Evolutionary conservation across 2,329 filamentous ascomycete genomes (phyloP), one percentile per base, ranked within the genome.

Genomic region (Alternaria solani): DNA sequence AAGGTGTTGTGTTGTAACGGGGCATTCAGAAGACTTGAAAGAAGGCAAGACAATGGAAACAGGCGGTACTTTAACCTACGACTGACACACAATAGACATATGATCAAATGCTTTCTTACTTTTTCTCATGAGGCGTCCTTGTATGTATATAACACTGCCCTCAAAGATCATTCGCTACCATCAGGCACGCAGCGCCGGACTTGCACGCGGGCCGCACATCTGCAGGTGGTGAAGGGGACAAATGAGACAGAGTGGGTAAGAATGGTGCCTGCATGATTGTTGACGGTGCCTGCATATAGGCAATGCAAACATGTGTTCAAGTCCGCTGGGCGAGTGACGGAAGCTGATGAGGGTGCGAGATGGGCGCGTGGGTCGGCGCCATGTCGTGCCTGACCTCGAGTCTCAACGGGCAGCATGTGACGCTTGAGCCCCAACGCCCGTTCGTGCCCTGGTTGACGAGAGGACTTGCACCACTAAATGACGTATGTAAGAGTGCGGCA

Each of bases 381-480:
- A 59, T 74, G 73, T 75, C 71, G 74, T 74, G 65, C 64, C 71
- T 74, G 73, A 75, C 72, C 66, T 63, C 52, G 51, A 63, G 63
- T 61, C 54, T 64, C 65, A 62, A 56, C 28, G 34, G 51, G 16
- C 51, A 51, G 62, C 72, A 73, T 71, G 69, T 75, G 72, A 73
- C 60, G 32, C 7, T 25, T 41, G n/a, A 26, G 42, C 36, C 47
- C 41, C 48, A 30, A 49, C 48, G 46, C 53, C 38, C 46, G 36
- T 54, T 60, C 46, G 42, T 32, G 49, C 18, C 26, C 49, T 46
- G 49, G 44, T 25, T 46, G 20, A 48, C 38, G 42, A 28, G 54
- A 11, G 43, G 36, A 4, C 47, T 39, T 49, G 20, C 39, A 41
- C 9, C 9, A 11, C 38, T 38, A n/a, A 30, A 43, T 62, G 59